Conservation (phyloP, 768 basidiomycete genomes). For the Kwoniella dendrophila region DNA sequence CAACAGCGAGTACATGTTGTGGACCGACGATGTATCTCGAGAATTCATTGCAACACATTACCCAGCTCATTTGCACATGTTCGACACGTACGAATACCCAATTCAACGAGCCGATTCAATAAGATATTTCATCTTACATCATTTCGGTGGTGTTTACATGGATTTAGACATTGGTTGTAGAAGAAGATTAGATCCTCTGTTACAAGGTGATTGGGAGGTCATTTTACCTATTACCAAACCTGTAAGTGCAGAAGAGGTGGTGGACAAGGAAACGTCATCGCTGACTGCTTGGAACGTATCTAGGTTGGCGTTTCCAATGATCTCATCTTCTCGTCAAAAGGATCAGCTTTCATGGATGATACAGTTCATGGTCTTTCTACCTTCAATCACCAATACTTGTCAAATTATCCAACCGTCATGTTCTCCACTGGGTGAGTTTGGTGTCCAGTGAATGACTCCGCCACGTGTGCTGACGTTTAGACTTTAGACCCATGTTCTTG, state of each 20-base stretch:
- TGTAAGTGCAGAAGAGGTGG: constrained; percentile 27
- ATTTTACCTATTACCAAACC: constrained; percentile 94
- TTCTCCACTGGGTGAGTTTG: constrained; percentile 74
- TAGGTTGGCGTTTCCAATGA: constrained; percentile 93
- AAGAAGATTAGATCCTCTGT: constrained; percentile 79
- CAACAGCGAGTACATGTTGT: constrained; percentile 87
- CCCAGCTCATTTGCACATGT: constrained; percentile 89
- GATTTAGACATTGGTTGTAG: constrained; percentile 96
- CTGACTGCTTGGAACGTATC: too few relatives aligned
- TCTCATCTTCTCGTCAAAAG: constrained; percentile 85
- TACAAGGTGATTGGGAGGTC: constrained; percentile 72
- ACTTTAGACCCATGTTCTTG: constrained; percentile 89
- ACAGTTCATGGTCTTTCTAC: constrained; percentile 87
- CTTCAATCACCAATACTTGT: constrained; percentile 90
- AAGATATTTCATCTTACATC: constrained; percentile 94
- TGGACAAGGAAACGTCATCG: neutral
- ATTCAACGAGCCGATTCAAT: constrained; percentile 97
- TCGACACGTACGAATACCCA: constrained; percentile 83
- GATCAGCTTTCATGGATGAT: constrained; percentile 85
- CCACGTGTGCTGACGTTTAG: neutral
- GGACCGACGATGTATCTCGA: constrained; percentile 90
- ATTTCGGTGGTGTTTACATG: constrained; percentile 92
- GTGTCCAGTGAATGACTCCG: neutral
- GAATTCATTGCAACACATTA: constrained; percentile 87
- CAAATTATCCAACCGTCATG: constrained; percentile 99